Conservation (phyloP, 2,329 filamentous ascomycete species). For the Ilyonectria sp. region DNA sequence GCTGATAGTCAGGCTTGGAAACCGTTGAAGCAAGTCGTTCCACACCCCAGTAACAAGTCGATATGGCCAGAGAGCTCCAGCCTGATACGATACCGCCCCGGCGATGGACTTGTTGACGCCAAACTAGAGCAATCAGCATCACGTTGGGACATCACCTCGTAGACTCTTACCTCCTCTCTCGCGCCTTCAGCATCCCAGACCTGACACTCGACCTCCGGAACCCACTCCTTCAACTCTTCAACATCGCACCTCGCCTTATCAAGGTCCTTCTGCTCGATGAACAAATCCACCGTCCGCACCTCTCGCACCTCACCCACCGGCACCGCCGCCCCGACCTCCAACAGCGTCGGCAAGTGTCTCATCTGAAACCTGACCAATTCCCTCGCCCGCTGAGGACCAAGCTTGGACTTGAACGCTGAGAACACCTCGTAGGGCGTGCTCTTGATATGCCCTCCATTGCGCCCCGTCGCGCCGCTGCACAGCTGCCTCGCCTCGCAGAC, state of each 20-base stretch:
- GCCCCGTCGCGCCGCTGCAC: constrained; percentile 67
- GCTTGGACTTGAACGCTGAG: constrained; percentile 46
- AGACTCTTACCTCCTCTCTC: constrained; percentile 46
- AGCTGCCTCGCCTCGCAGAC: constrained; percentile 66
- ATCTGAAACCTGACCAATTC: constrained; percentile 61
- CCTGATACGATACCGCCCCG: constrained; percentile 61
- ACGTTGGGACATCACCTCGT: background rate
- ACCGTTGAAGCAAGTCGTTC: constrained; percentile 56
- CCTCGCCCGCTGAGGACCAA: constrained; percentile 56
- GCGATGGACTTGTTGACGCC: constrained; percentile 52
- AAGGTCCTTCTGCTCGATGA: constrained; percentile 56
- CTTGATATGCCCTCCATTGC: constrained; percentile 69
- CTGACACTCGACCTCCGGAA: constrained; percentile 58
- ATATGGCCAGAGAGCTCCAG: constrained; percentile 67
- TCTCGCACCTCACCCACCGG: constrained; percentile 58
- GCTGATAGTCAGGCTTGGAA: constrained; percentile 55
- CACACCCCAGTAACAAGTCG: constrained; percentile 64
- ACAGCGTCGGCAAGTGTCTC: constrained; percentile 57
- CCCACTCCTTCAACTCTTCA: constrained; percentile 51
- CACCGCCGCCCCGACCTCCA: constrained; percentile 56
- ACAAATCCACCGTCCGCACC: constrained; percentile 65
- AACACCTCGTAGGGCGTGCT: constrained; percentile 61
- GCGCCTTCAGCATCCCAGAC: constrained; percentile 55
- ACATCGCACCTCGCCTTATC: constrained; percentile 51
- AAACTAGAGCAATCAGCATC: constrained; percentile 48